Evolutionary conservation across 768 basidiomycete species (phyloP).

Genomic region (Suillus bovinus): DNA sequence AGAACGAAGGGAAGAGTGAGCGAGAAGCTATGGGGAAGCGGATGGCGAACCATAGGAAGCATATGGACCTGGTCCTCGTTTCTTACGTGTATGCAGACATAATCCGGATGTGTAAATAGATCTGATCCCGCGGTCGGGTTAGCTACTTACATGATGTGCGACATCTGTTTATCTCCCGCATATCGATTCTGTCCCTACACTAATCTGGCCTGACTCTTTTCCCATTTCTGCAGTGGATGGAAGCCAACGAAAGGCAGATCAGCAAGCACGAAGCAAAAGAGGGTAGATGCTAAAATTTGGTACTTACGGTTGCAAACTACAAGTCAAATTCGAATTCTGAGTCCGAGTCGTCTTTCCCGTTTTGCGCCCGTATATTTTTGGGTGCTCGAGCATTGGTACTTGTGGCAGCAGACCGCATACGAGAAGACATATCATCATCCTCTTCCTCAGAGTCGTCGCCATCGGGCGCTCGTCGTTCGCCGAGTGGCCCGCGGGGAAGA

Average conservation of each 20-base stretch:
- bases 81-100: too few relatives aligned
- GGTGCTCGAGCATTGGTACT: slow-evolving; percentile 49
- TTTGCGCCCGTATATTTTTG: slow-evolving; percentile 56
- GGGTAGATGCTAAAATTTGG: not conserved
- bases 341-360: slow-evolving; percentile 68
- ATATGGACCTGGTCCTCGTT: too few relatives aligned
- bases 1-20: too few relatives aligned
- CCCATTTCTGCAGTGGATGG: too few relatives aligned
- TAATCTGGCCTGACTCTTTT: too few relatives aligned
- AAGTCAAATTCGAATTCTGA: slow-evolving; percentile 78
- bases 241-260: not conserved
- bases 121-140: too few relatives aligned
- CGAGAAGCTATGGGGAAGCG: too few relatives aligned
- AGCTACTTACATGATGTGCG: too few relatives aligned
- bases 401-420: slow-evolving; percentile 57
- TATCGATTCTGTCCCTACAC: too few relatives aligned
- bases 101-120: too few relatives aligned
- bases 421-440: slow-evolving; percentile 51
- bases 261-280: not conserved
- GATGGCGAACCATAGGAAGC: too few relatives aligned
- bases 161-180: too few relatives aligned
- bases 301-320: slow-evolving; percentile 31
- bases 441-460: slow-evolving; percentile 47
- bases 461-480: slow-evolving; percentile 29
- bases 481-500: slow-evolving; percentile 42